These are phyloP conservation scores for Colletotrichum gigasporum DNA, from an alignment of 2,329 filamentous ascomycete genomes.

Conservation along the genomic window DNA sequence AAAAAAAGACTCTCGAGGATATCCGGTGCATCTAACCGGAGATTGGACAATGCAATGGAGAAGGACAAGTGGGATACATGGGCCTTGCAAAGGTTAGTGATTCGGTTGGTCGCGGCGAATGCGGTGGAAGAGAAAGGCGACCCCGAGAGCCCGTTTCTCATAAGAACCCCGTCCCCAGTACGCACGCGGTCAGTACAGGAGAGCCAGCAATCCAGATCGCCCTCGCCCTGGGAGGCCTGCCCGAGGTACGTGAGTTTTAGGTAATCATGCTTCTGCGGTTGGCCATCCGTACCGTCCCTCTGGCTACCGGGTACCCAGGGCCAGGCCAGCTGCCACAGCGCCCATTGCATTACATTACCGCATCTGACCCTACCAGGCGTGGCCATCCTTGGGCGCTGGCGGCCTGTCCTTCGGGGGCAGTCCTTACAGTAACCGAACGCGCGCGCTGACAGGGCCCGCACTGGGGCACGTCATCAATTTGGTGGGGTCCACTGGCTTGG, in stretches of 20 bases:
- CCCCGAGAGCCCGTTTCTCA: conserved; percentile 21
- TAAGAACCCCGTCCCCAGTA: conserved; percentile 13
- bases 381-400: not conserved
- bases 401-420: not conserved
- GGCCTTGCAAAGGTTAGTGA: not conserved
- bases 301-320: too few relatives aligned
- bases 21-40: conserved; percentile 7
- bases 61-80: conserved; percentile 13
- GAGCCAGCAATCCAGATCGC: too few relatives aligned
- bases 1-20: not conserved
- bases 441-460: not conserved
- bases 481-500: not conserved
- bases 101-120: conserved; percentile 7
- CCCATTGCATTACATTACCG: too few relatives aligned
- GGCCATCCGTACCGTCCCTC: not conserved
- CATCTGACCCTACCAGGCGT: not conserved
- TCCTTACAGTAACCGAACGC: conserved; percentile 14
- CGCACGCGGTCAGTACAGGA: not conserved
- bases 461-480: conserved; percentile 24
- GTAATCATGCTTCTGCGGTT: conserved; percentile 14
- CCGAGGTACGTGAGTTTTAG: conserved; percentile 3
- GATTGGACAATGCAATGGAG: conserved; percentile 11
- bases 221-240: conserved; percentile 8
- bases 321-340: not conserved
- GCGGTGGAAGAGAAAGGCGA: conserved; percentile 11